Percentiles rank a stretch among this genome's conserved stretches.
phyloP scores from a whole-genome alignment of 495 filamentous ascomycete genomes.

The Lasiosphaeriaceae sp. region DNA sequence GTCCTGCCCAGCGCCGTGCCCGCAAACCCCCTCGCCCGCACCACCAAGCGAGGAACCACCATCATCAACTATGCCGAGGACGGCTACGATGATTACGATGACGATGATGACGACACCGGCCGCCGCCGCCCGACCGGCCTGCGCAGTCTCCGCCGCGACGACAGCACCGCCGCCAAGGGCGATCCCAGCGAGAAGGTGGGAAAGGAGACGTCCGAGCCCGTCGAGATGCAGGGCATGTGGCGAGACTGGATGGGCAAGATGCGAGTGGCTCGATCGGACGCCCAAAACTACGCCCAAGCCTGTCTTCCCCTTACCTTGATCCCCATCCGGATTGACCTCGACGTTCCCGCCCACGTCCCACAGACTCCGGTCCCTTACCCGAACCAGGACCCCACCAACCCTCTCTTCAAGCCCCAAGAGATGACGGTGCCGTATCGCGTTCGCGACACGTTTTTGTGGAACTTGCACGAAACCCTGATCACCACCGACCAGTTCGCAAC shows the following conservation, averaged over 20 bases:
- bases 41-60: conserved; percentile 93
- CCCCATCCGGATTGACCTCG: conserved; percentile 93
- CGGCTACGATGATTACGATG: conserved; percentile 89
- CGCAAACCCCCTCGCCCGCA: conserved; percentile 67
- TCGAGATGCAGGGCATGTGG: conserved; percentile 85
- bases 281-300: conserved; percentile 78
- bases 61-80: conserved; percentile 98
- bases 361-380: conserved; percentile 67
- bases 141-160: conserved; percentile 77
- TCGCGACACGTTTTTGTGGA: conserved; percentile 95
- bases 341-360: conserved; percentile 76
- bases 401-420: conserved; percentile 74
- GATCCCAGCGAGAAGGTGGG: conserved; percentile 70
- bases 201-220: conserved; percentile 75
- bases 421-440: conserved; percentile 76
- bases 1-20: conserved; percentile 66
- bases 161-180: conserved; percentile 53
- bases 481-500: conserved; percentile 94
- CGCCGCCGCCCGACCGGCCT: conserved; percentile 78
- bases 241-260: conserved; percentile 91
- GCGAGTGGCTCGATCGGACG: conserved; percentile 50
- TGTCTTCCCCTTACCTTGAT: conserved; percentile 84
- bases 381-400: conserved; percentile 53
- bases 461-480: conserved; percentile 88
- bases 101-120: conserved; percentile 73